Conservation (phyloP, 192 early-diverging fungal species). For the Radiomyces spectabilis region DNA sequence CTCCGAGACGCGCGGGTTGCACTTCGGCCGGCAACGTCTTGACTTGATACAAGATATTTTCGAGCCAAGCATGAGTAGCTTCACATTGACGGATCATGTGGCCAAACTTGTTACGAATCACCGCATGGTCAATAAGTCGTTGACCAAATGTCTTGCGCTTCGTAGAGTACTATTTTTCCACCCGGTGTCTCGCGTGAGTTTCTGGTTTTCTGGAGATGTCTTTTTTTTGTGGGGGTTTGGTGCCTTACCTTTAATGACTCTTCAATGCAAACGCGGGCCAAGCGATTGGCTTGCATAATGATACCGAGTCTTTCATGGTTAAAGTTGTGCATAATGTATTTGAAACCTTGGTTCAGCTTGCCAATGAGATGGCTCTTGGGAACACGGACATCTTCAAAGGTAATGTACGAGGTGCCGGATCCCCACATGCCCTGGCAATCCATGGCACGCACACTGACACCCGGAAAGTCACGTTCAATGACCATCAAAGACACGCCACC, state of each 20-base stretch:
- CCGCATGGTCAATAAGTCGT: slow-evolving; percentile 81
- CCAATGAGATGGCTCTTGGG: slow-evolving; percentile 66
- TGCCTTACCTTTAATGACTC: slow-evolving; percentile 76
- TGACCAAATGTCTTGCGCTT: slow-evolving; percentile 96
- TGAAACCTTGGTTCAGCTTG: slow-evolving; percentile 74
- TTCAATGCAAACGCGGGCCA: slow-evolving; percentile 83
- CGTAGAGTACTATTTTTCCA: slow-evolving; percentile 76
- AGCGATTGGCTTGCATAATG: slow-evolving; percentile 76
- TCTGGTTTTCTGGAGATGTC: slow-evolving; percentile 54
- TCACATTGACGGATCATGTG: slow-evolving; percentile 83
- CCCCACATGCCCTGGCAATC: slow-evolving; percentile 91
- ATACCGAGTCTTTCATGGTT: slow-evolving; percentile 84
- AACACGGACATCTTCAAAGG: slow-evolving; percentile 71
- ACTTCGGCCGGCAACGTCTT: slow-evolving; percentile 51
- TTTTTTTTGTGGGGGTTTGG: background rate
- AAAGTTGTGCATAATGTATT: slow-evolving; percentile 93
- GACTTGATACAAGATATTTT: slow-evolving; percentile 68
- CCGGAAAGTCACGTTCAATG: slow-evolving; percentile 78
- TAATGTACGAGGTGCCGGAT: slow-evolving; percentile 81
- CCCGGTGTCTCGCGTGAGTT: too few species aligned
- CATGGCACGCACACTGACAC: slow-evolving; percentile 83
- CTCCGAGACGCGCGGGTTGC: slow-evolving; percentile 66
- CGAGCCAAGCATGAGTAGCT: slow-evolving; percentile 80
- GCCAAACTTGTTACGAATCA: slow-evolving; percentile 87
- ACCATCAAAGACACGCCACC: slow-evolving; percentile 79